These are phyloP conservation scores for Isoetes taiwanensis DNA, from an alignment of 75 land plant genomes.

Conservation along the genomic window DNA sequence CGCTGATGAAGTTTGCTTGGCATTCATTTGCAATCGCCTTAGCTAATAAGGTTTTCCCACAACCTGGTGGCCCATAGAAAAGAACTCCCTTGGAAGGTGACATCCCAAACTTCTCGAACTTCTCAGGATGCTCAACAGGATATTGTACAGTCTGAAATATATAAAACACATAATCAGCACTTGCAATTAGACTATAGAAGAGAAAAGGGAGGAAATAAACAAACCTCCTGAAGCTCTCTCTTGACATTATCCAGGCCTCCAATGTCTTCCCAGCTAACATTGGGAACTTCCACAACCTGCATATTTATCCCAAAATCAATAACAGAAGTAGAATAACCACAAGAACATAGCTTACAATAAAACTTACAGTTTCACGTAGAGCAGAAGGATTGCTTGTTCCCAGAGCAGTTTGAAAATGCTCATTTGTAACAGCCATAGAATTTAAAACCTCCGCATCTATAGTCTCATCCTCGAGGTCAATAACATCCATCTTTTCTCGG, in stretches of 20 bases:
- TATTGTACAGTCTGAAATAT: slow-evolving; percentile 57
- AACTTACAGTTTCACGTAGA: slow-evolving; percentile 66
- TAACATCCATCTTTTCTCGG: slow-evolving; percentile 82
- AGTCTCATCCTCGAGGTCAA: slow-evolving; percentile 75
- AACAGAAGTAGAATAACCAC: background rate
- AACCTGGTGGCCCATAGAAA: slow-evolving; percentile 61
- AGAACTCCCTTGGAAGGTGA: slow-evolving; percentile 76
- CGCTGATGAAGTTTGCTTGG: slow-evolving; percentile 52
- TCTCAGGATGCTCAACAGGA: slow-evolving; percentile 76
- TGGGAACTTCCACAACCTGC: slow-evolving; percentile 78
- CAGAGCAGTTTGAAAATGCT: slow-evolving; percentile 67
- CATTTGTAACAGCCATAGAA: slow-evolving; percentile 74
- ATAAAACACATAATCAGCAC: background rate
- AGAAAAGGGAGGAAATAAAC: background rate
- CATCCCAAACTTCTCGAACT: slow-evolving; percentile 84
- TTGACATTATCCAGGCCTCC: slow-evolving; percentile 84
- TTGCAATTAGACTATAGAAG: background rate
- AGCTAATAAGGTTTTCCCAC: slow-evolving; percentile 49
- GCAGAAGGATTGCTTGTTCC: slow-evolving; percentile 74
- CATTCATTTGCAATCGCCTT: slow-evolving; percentile 57
- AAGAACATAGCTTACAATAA: background rate
- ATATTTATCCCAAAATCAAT: background rate
- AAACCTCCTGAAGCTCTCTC: slow-evolving; percentile 78
- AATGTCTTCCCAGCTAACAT: slow-evolving; percentile 73
- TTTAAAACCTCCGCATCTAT: slow-evolving; percentile 66